Evolutionary conservation across 1,284 basidiomycete genomes (phyloP).

Genomic region (Hortiboletus rubellus): DNA sequence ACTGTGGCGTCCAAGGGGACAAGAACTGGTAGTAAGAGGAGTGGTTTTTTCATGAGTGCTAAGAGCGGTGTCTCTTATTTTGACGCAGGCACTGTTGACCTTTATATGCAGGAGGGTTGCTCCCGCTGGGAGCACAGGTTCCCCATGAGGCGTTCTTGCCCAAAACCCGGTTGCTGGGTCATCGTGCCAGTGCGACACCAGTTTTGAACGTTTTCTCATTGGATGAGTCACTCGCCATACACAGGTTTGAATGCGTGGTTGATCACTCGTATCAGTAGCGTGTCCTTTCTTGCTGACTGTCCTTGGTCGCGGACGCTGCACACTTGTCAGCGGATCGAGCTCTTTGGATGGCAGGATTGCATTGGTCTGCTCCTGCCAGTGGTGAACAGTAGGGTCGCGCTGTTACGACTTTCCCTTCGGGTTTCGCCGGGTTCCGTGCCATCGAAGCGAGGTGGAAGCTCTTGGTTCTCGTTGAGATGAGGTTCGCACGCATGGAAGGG

Average conservation of each 20-base stretch:
- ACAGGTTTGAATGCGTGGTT: background rate
- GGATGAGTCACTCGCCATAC: slow-evolving; percentile 7
- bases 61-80: slow-evolving; percentile 17
- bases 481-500: slow-evolving; percentile 1
- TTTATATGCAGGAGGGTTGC: slow-evolving; percentile 6
- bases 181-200: slow-evolving; percentile 11
- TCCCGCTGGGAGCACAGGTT: background rate
- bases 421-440: slow-evolving; percentile 17
- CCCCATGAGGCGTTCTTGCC: slow-evolving; percentile 14
- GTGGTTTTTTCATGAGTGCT: background rate
- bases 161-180: slow-evolving; percentile 17
- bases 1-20: background rate
- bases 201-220: slow-evolving; percentile 12
- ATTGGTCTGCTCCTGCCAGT: background rate
- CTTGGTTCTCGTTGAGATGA: slow-evolving; percentile 5
- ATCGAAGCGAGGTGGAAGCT: slow-evolving; percentile 8
- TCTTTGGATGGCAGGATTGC: background rate
- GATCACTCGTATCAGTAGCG: slow-evolving; percentile 5
- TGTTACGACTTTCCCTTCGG: slow-evolving; percentile 8
- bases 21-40: background rate
- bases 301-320: slow-evolving; percentile 5
- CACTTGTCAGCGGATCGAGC: background rate
- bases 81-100: slow-evolving; percentile 11
- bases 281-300: background rate
- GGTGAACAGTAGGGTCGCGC: background rate